Evolutionary conservation across 805 yeast genomes (phyloP).

Genomic region (Candida insectorum): DNA sequence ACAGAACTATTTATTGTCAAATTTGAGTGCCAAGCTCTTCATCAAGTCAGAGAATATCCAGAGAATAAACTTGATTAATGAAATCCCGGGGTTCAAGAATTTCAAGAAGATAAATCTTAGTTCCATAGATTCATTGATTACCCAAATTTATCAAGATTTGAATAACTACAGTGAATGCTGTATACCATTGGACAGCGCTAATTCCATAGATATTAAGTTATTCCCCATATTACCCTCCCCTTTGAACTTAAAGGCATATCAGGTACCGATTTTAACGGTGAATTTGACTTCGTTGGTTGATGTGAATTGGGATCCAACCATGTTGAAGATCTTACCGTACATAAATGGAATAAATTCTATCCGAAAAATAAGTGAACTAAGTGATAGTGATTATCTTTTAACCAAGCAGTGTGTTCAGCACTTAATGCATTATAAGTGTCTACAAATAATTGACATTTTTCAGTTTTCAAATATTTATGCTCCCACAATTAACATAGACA

Average conservation of each 20-base stretch:
- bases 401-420: constrained; percentile 89
- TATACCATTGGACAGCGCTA: constrained; percentile 87
- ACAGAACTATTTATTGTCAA: constrained; percentile 74
- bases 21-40: constrained; percentile 38
- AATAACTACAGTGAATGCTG: constrained; percentile 95
- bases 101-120: constrained; percentile 32
- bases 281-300: constrained; percentile 71
- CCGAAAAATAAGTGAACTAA: constrained; percentile 67
- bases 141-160: constrained; percentile 90
- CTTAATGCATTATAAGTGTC: constrained; percentile 83
- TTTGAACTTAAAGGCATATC: constrained; percentile 68
- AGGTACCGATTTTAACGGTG: constrained; percentile 91
- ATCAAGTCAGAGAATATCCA: constrained; percentile 24
- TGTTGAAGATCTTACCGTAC: constrained; percentile 80
- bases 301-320: constrained; percentile 95
- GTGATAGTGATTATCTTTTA: constrained; percentile 74
- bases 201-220: constrained; percentile 88
- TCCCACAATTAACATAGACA: constrained; percentile 73
- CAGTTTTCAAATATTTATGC: constrained; percentile 89
- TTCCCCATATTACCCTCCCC: constrained; percentile 87
- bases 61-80: constrained; percentile 11
- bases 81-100: constrained; percentile 31
- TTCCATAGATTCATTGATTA: constrained; percentile 69
- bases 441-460: constrained; percentile 79
- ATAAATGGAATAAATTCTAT: constrained; percentile 89